These are phyloP conservation scores for Phytophthora syringae DNA, from an alignment of 352 stramenopile species.

Conservation along the genomic window DNA sequence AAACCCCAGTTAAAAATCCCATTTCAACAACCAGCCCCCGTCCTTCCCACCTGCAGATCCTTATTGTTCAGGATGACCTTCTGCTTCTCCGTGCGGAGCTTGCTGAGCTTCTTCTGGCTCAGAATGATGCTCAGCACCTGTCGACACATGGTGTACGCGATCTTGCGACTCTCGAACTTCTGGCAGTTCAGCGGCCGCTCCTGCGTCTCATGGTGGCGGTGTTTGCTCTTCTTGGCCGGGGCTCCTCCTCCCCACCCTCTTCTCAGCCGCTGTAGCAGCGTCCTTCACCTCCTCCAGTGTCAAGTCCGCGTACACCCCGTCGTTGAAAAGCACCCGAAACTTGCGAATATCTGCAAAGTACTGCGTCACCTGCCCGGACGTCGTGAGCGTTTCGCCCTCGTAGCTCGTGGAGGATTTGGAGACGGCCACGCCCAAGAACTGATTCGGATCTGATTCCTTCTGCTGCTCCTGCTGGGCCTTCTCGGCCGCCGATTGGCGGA, in stretches of 20 bases:
- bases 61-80: constrained; percentile 63
- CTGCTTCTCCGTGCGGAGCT: constrained; percentile 61
- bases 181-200: constrained; percentile 46
- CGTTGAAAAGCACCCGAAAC: constrained; percentile 56
- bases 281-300: constrained; percentile 43
- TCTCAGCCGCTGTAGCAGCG: constrained; percentile 18
- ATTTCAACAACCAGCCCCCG: background rate
- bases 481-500: constrained; percentile 30
- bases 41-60: constrained; percentile 50
- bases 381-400: constrained; percentile 46
- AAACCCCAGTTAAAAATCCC: background rate
- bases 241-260: constrained; percentile 25
- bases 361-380: constrained; percentile 49
- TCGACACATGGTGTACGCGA: constrained; percentile 54
- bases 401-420: constrained; percentile 58
- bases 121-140: constrained; percentile 62
- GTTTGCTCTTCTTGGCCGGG: constrained; percentile 31
- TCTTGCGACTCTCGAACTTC: constrained; percentile 55
- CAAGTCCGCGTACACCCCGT: constrained; percentile 56
- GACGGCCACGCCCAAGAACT: constrained; percentile 45
- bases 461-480: background rate
- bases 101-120: constrained; percentile 55
- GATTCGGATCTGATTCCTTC: constrained; percentile 43
- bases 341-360: constrained; percentile 50
- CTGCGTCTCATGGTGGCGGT: constrained; percentile 19